phyloP scores from a whole-genome alignment of 805 yeast species.

The Schwanniomyces polymorphus region DNA sequence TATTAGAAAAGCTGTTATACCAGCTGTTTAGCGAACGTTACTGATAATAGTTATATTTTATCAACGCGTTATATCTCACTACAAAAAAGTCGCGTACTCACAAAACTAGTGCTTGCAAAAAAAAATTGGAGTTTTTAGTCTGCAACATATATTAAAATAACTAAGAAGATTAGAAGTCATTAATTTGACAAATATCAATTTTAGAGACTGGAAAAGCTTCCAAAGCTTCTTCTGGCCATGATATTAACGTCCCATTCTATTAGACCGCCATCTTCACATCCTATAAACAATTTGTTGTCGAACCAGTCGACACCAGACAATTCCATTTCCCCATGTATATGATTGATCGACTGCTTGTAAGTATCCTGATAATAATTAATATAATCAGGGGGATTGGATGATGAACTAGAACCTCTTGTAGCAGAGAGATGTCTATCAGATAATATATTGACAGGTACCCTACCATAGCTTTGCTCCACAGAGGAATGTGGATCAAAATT shows the following conservation, averaged over 20 bases:
- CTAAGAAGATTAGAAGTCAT: not conserved
- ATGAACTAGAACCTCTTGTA: not conserved
- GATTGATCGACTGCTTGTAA: slow-evolving; percentile 31
- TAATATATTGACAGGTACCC: not conserved
- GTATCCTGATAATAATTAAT: slow-evolving; percentile 20
- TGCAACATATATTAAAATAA: not conserved
- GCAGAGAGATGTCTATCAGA: not conserved
- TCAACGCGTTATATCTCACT: not conserved
- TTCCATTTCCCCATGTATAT: slow-evolving; percentile 45
- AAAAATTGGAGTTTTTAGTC: not conserved
- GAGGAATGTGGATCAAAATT: not conserved
- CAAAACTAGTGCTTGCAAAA: not conserved
- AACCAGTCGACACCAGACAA: slow-evolving; percentile 40
- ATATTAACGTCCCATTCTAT: slow-evolving; percentile 41
- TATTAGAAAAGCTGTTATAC: slow-evolving; percentile 20
- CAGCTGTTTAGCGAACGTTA: slow-evolving; percentile 12
- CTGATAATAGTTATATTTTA: not conserved
- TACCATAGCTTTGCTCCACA: not conserved
- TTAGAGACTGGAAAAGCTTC: slow-evolving; percentile 34
- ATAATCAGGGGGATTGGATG: slow-evolving; percentile 3
- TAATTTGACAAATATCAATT: not conserved
- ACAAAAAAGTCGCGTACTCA: not conserved
- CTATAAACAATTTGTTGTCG: slow-evolving; percentile 31
- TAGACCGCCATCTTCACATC: slow-evolving; percentile 43
- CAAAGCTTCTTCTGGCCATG: slow-evolving; percentile 38